phyloP scores from a whole-genome alignment of 768 basidiomycete genomes.

The Phaeotremella fagi region DNA sequence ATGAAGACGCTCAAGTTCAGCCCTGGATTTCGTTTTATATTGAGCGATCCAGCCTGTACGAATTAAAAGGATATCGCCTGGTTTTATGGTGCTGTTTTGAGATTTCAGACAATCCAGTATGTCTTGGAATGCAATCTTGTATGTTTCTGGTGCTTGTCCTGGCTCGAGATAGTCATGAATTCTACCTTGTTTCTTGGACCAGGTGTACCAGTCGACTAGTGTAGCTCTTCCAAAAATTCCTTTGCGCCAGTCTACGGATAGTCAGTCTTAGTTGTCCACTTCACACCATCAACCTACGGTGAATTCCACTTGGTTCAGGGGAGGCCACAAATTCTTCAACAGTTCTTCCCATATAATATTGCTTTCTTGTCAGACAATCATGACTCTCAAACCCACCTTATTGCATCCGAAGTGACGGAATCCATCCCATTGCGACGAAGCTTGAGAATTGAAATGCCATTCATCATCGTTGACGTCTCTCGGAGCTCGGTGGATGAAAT shows the following conservation, averaged over 20 bases:
- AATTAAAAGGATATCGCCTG: constrained; percentile 25
- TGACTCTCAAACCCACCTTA: too few relatives aligned
- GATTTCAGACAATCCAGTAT: too few relatives aligned
- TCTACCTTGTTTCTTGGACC: constrained; percentile 25
- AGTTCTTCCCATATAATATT: constrained; percentile 21
- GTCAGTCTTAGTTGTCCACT: constrained; percentile 26
- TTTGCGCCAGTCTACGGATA: too few relatives aligned
- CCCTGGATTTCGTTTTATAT: too few relatives aligned
- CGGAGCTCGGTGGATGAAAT: too few relatives aligned
- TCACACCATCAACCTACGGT: neutral
- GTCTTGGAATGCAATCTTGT: constrained; percentile 6
- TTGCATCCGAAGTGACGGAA: constrained; percentile 23
- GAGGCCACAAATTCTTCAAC: too few relatives aligned
- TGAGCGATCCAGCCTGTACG: constrained; percentile 26
- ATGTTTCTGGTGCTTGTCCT: constrained; percentile 5
- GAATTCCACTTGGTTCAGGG: too few relatives aligned
- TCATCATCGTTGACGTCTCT: constrained; percentile 8
- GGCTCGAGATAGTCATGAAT: constrained; percentile 18
- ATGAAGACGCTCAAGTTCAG: too few relatives aligned
- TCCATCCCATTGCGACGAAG: constrained; percentile 25
- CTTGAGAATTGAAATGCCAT: constrained; percentile 16
- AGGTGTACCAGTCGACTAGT: too few relatives aligned
- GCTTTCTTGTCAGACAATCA: too few relatives aligned
- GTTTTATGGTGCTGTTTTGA: too few relatives aligned
- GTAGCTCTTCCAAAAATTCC: too few relatives aligned